Base-by-base conservation (phyloP, 331 rosid species). In the Cydonia oblonga region DNA sequence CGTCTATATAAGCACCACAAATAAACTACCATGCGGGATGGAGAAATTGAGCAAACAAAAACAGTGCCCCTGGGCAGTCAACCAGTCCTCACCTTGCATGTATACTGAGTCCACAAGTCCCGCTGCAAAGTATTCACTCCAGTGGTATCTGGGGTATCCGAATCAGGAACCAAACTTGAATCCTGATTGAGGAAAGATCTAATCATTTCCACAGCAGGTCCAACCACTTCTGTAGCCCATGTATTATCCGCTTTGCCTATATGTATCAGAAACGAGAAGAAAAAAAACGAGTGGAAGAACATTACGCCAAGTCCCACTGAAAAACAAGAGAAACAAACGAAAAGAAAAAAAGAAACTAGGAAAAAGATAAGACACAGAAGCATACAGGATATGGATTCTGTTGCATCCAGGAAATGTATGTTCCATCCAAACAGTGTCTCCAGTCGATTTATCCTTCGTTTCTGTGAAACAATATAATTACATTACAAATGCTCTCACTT, bases 61-160 rank as follows among this genome's bases (percentile, higher is more conserved):
- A 52, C 16, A 8, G 52, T 64, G 18, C 49, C 42, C 25, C 24
- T 11, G 10, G 11, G 33, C 35, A 33, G 11, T 49, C 57, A 33
- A 69, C 73, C 40, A 8, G 38, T 40, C 52, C 87, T 75, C 29
- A 92, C 98, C 98, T 90, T 75, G 90, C 98, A 93, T 52, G 64
- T 70, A 78, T 90, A 87, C 80, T 81, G 98, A 57, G 95, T 87
- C 98, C 98, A 93, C 64, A 93, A 81, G 74, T 90, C 97, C 84
- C 92, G 89, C 72, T 83, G 89, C 11, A 76, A 72, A 61, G 76
- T 51, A 69, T 82, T 84, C 63, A 35, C 62, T 69, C 83, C 88
- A 61, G 16, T 52, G 80, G 54, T 72, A 46, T 66, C 72, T 68
- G 75, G 73, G 35, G 75, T 64, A 66, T 29, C 84, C 59, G 11